Base-by-base conservation (phyloP, 176 grass and related monocot species). In the Juncus effusus region DNA sequence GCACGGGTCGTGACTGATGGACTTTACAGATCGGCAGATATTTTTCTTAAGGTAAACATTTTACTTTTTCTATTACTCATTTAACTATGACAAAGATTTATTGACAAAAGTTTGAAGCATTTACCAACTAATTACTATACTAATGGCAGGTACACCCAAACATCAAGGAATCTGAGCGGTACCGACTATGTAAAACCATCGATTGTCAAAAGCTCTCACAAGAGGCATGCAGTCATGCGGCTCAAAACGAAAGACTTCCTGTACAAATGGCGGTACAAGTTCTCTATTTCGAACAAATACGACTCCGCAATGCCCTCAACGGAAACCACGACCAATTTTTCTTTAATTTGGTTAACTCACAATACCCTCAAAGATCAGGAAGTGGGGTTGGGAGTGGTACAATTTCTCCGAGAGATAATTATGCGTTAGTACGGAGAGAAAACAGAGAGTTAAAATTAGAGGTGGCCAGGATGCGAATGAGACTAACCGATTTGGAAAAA, bases 201-300 rank as follows among this genome's bases (percentile, higher is more conserved):
- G 88, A 97, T 60, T 92, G 93, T 77, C 93, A 97, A 44, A 84
- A 86, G 3, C 88, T 97, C 39, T 92, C 93, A 38, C 88, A 86
- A 61, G 88, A 97, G 54, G 88, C 93, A 37, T 86, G 80, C 82
- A 97, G 88, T 80, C 93, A 97, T 66, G 93, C 93, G 40, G 88
- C 88, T 41, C 93, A 96, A 60, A 97, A 97, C 63, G 93, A 97
- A 37, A 70, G 93, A 6, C 75, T 97, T 0, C 93, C 93, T 0
- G 85, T 97, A 51, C 93, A 97, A 77, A 97, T 92, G 82, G 93
- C 82, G 3, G 93, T 97, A 55, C 93, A 89, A 71, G 88, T 97
- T 54, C 85, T 97, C 63, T 97, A 97, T 82, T 86, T 89, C 38
- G 93, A 97, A 78, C 93, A 97, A 55, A 85, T 92, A 16, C 75